phyloP scores from a whole-genome alignment of 176 grass and related monocot species.

The Aegilops longissima region DNA sequence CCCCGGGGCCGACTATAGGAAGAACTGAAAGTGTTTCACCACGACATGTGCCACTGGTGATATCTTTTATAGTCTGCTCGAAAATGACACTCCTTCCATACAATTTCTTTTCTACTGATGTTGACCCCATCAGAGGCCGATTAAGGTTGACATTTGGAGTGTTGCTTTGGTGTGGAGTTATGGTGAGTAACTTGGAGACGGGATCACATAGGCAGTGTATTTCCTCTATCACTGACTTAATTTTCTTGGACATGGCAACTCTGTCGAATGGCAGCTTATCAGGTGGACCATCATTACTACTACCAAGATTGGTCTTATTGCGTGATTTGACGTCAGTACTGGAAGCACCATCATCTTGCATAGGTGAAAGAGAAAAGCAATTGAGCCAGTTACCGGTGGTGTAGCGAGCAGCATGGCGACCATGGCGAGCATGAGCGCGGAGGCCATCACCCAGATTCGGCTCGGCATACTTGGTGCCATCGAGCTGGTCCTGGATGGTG shows the following conservation, averaged over 20 bases:
- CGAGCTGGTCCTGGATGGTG: not conserved
- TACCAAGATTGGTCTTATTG: too few species aligned
- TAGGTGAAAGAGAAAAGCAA: not conserved
- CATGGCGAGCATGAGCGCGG: not conserved
- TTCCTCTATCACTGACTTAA: not conserved
- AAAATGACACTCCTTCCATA: not conserved
- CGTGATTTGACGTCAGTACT: too few species aligned
- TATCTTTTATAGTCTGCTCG: not conserved
- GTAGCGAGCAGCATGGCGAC: not conserved
- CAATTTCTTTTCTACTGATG: not conserved
- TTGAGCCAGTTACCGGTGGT: not conserved
- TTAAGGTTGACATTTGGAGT: not conserved
- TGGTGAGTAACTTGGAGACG: not conserved
- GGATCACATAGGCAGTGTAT: too few species aligned
- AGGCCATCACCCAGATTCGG: not conserved
- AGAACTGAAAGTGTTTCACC: not conserved
- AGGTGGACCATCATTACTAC: not conserved
- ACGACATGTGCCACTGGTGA: not conserved
- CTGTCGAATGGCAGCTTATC: not conserved
- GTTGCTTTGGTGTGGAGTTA: not conserved
- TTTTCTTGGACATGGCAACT: not conserved
- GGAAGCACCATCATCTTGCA: too few species aligned
- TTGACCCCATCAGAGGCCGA: not conserved
- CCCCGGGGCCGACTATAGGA: not conserved
- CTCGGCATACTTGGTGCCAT: not conserved